phyloP scores from a whole-genome alignment of 805 yeast genomes.

The Yarrowia deformans region DNA sequence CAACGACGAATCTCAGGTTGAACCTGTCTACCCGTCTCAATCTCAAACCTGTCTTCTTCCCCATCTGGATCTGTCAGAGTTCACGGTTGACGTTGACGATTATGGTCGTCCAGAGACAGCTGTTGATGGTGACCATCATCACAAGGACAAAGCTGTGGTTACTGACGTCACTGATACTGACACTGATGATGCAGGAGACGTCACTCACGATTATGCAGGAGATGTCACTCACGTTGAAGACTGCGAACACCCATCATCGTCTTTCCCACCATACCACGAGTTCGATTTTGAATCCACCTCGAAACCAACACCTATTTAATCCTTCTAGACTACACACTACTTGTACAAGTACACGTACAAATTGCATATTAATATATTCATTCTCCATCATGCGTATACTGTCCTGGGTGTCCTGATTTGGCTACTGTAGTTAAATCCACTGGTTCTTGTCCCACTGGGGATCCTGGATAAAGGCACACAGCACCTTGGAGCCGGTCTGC shows the following conservation, averaged over 20 bases:
- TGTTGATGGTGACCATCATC: neutral
- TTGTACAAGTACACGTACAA: too few species aligned
- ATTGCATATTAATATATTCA: conserved; percentile 24
- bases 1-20: too few species aligned
- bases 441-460: conserved; percentile 70
- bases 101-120: too few species aligned
- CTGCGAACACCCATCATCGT: too few species aligned
- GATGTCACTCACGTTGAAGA: neutral
- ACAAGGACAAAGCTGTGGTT: too few species aligned
- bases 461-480: conserved; percentile 86
- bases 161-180: too few species aligned
- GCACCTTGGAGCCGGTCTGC: conserved; percentile 82
- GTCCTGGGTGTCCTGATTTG: neutral
- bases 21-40: neutral
- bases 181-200: too few species aligned
- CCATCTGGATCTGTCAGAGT: conserved; percentile 11
- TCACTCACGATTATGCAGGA: neutral
- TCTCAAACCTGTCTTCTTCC: conserved; percentile 2
- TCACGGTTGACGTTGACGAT: neutral
- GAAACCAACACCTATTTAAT: neutral
- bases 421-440: conserved; percentile 9
- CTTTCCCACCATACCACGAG: too few species aligned
- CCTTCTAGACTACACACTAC: neutral
- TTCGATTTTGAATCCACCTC: neutral
- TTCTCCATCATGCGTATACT: conserved; percentile 25